These are phyloP conservation scores for Globisporangium heterothallicum DNA, from an alignment of 352 stramenopile species.

Conservation along the genomic window DNA sequence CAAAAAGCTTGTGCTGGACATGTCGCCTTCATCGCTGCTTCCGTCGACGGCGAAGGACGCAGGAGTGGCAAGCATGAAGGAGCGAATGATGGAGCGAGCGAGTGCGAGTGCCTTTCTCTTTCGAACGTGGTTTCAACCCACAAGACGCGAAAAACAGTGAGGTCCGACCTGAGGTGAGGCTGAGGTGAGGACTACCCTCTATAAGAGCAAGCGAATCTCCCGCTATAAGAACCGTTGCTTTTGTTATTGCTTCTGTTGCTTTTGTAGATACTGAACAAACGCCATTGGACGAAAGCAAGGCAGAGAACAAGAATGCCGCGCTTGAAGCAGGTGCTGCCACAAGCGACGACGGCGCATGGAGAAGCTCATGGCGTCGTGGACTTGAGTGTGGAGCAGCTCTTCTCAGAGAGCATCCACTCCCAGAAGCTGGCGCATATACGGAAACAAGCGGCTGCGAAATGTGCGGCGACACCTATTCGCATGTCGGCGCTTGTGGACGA, in stretches of 20 bases:
- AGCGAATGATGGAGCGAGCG: no score
- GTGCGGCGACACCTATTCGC: constrained; percentile 22
- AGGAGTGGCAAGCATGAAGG: constrained; percentile 6
- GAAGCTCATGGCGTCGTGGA: constrained; percentile 8
- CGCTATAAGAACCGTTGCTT: constrained; percentile 9
- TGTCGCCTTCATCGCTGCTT: background rate
- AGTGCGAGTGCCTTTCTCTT: constrained; percentile 6
- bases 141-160: constrained; percentile 1
- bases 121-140: constrained; percentile 9
- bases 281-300: no score
- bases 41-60: background rate
- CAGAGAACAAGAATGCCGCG: constrained; percentile 25
- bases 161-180: background rate
- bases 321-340: constrained; percentile 24
- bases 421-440: constrained; percentile 15
- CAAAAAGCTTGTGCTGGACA: background rate
- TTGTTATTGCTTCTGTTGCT: no score
- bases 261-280: no score
- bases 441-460: constrained; percentile 28
- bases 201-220: constrained; percentile 5
- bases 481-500: constrained; percentile 25
- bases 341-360: background rate
- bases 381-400: constrained; percentile 39
- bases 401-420: constrained; percentile 45
- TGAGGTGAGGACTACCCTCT: constrained; percentile 7